Conservation (phyloP, 345 rosid species). For the Eucalyptus camaldulensis region DNA sequence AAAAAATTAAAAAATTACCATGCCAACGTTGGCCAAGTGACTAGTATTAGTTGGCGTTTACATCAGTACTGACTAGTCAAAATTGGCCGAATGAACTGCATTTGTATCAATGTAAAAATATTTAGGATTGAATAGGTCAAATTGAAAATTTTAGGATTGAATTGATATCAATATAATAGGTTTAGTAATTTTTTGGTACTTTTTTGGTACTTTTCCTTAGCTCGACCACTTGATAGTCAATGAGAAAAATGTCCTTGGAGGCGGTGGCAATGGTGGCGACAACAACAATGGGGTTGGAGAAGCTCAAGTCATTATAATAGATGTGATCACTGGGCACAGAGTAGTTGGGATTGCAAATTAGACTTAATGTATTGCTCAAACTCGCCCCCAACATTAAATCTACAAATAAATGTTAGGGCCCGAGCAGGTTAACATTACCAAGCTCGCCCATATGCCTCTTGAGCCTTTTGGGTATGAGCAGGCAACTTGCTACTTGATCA, state of each 20-base stretch:
- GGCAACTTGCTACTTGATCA: neutral
- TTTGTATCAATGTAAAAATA: too few species aligned
- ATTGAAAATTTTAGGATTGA: fast-evolving
- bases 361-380: neutral
- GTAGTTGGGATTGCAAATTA: neutral
- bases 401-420: neutral
- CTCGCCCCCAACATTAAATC: fast-evolving
- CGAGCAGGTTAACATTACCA: neutral
- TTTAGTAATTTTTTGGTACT: too few species aligned
- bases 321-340: fast-evolving
- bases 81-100: fast-evolving
- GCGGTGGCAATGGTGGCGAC: fast-evolving
- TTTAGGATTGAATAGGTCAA: fast-evolving
- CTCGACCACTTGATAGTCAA: neutral
- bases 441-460: neutral
- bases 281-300: neutral
- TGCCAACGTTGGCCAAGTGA: fast-evolving
- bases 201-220: too few species aligned
- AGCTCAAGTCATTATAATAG: neutral
- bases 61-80: fast-evolving
- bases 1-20: too few species aligned
- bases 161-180: too few species aligned
- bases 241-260: neutral
- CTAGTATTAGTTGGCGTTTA: fast-evolving
- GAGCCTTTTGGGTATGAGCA: neutral